These are phyloP conservation scores for Microcyclosporella mali DNA, from an alignment of 2,329 filamentous ascomycete genomes.

Conservation along the genomic window DNA sequence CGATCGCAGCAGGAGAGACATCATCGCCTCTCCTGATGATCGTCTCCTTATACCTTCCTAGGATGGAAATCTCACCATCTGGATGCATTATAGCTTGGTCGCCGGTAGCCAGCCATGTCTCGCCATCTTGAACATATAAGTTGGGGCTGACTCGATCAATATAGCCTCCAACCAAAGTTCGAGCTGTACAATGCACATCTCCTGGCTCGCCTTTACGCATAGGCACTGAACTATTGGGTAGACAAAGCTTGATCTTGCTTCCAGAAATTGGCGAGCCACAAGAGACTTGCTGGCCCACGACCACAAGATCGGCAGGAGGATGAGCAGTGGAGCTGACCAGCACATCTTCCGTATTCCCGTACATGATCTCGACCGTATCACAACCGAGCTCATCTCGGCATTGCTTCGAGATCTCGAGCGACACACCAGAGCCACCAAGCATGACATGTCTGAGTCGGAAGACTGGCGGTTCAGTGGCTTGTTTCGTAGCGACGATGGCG, in stretches of 20 bases:
- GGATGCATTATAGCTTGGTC: conserved; percentile 13
- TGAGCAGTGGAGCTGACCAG: neutral
- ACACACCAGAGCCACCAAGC: neutral
- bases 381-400: neutral
- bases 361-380: neutral
- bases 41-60: conserved; percentile 16
- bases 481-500: neutral
- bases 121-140: conserved; percentile 10
- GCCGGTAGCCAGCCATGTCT: conserved; percentile 12
- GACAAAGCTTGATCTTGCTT: conserved; percentile 1
- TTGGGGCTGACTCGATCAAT: neutral
- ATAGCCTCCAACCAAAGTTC: conserved; percentile 2
- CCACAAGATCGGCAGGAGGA: neutral
- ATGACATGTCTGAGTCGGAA: neutral
- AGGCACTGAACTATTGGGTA: neutral
- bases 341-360: conserved; percentile 4
- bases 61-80: conserved; percentile 6
- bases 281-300: neutral
- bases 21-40: conserved; percentile 17
- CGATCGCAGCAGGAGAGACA: conserved; percentile 14
- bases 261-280: neutral
- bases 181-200: conserved; percentile 3
- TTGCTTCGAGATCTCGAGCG: neutral
- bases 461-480: neutral
- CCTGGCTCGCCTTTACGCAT: neutral